These are phyloP conservation scores for Cercospora brassicicola DNA, from an alignment of 2,329 filamentous ascomycete genomes.

Conservation along the genomic window DNA sequence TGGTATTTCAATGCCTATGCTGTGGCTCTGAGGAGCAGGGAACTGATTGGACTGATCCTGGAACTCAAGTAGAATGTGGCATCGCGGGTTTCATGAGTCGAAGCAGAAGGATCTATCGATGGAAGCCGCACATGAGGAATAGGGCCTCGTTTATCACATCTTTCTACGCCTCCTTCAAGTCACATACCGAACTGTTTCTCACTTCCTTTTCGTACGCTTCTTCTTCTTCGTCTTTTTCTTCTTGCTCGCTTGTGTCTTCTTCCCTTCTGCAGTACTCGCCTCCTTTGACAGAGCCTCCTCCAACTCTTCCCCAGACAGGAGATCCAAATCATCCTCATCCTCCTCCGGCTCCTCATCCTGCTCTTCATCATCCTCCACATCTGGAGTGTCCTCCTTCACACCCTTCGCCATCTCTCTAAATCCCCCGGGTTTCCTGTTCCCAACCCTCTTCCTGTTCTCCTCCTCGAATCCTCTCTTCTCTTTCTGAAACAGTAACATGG, in stretches of 20 bases:
- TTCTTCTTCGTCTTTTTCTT: slow-evolving; percentile 39
- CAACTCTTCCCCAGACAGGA: slow-evolving; percentile 36
- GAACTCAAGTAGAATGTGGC: no score
- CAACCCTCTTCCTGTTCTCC: slow-evolving; percentile 70
- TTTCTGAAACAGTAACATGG: slow-evolving; percentile 83
- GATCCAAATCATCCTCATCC: slow-evolving; percentile 30
- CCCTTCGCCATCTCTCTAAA: slow-evolving; percentile 21
- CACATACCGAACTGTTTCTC: not conserved
- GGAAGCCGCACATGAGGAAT: no score
- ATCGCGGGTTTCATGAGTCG: no score
- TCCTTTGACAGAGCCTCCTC: slow-evolving; percentile 29
- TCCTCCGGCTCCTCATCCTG: slow-evolving; percentile 27
- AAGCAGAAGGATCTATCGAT: no score
- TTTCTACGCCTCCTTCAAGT: no score
- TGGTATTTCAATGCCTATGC: no score
- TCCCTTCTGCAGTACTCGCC: slow-evolving; percentile 25
- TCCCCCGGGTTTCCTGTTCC: slow-evolving; percentile 28
- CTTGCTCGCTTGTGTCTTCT: slow-evolving; percentile 38
- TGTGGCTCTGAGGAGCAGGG: no score
- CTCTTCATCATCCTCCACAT: slow-evolving; percentile 29
- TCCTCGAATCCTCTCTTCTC: slow-evolving; percentile 83
- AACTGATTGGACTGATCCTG: no score
- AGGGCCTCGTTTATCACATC: no score
- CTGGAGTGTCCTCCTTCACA: slow-evolving; percentile 27
- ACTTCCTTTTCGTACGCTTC: slow-evolving; percentile 39